Evolutionary conservation across 495 filamentous ascomycete species (phyloP).

Genomic region (Xylaria longipes): DNA sequence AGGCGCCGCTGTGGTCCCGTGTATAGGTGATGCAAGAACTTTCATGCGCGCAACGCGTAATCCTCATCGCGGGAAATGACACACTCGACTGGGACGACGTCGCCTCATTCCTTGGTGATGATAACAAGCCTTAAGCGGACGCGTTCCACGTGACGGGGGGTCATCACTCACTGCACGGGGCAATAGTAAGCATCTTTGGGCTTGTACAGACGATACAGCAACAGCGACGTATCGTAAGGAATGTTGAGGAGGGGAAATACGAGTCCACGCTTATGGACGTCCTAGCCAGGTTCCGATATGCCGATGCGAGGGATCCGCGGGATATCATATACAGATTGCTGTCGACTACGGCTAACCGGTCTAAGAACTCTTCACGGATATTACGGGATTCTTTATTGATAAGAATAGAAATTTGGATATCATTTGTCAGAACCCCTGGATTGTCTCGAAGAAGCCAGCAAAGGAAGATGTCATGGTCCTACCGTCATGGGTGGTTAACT

Average conservation of each 20-base stretch:
- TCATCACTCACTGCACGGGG: background rate
- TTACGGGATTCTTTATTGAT: constrained; percentile 24
- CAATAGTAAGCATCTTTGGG: constrained; percentile 9
- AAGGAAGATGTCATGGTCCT: background rate
- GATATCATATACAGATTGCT: constrained; percentile 28
- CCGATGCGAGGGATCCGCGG: constrained; percentile 19
- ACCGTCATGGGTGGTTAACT: constrained; percentile 15
- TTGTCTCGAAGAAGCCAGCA: background rate
- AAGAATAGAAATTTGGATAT: constrained; percentile 26
- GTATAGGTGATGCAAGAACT: constrained; percentile 32
- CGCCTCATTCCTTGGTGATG: constrained; percentile 16
- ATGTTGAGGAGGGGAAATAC: background rate
- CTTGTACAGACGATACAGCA: constrained; percentile 19
- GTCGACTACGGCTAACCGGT: constrained; percentile 23
- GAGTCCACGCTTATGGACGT: constrained; percentile 29
- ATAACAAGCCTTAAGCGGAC: constrained; percentile 22
- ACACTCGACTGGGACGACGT: constrained; percentile 25
- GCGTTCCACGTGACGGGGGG: constrained; percentile 21
- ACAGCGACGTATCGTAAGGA: constrained; percentile 25
- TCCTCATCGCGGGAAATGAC: constrained; percentile 1
- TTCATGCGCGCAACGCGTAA: constrained; percentile 20
- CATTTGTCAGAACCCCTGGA: constrained; percentile 32
- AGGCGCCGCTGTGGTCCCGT: constrained; percentile 24
- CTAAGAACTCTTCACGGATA: constrained; percentile 15
- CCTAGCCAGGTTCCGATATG: constrained; percentile 25